phyloP scores from a whole-genome alignment of 169 alveolate species.

The Eimeria maxima region DNA sequence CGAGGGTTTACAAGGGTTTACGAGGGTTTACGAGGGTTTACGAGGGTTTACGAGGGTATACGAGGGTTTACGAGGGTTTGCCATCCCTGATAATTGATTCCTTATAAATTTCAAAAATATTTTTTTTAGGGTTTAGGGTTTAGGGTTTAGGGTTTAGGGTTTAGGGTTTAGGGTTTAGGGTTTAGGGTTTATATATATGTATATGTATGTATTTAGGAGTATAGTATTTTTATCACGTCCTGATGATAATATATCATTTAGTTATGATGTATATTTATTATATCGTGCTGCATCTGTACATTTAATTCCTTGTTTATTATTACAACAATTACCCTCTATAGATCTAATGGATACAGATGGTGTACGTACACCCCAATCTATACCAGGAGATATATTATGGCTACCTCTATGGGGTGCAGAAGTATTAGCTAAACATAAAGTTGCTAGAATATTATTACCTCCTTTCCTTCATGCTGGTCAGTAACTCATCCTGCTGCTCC shows the following conservation, averaged over 20 bases:
- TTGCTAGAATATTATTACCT: conserved; percentile 45
- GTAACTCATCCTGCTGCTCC: conserved; percentile 56
- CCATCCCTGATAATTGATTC: background rate
- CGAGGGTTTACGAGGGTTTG: background rate
- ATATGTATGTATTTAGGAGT: background rate
- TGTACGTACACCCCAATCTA: background rate
- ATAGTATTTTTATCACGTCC: conserved; percentile 32
- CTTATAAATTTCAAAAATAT: no score
- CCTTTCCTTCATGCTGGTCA: conserved; percentile 58
- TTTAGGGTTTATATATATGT: conserved; percentile 32
- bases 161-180: conserved; percentile 53
- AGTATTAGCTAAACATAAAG: conserved; percentile 31
- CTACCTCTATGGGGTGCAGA: conserved; percentile 79
- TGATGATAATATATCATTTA: background rate
- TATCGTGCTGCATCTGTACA: conserved; percentile 59
- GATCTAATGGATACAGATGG: conserved; percentile 63
- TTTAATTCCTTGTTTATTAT: conserved; percentile 38
- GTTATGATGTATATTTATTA: conserved; percentile 36
- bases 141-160: conserved; percentile 3
- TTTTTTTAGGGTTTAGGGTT: no score
- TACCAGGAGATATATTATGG: conserved; percentile 44
- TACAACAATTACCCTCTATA: conserved; percentile 35
- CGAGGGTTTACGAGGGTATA: background rate
- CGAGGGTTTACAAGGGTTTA: conserved; percentile 2
- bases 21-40: background rate